Base-by-base conservation (phyloP, 768 basidiomycete species). In the Panellus pusillus region DNA sequence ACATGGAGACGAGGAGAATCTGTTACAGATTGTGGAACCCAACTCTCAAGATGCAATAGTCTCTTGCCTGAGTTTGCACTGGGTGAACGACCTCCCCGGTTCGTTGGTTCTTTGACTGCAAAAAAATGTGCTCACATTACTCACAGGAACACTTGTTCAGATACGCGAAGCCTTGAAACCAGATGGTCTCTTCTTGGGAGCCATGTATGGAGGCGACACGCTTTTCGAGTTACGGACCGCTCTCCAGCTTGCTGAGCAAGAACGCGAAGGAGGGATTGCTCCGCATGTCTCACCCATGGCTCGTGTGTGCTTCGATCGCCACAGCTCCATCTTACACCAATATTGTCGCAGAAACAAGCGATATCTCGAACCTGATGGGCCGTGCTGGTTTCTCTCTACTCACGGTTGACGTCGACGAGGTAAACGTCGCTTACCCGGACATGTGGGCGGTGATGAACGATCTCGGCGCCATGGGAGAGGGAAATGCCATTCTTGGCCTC, bases 1-100 rank as follows among this genome's bases (percentile, higher is more conserved):
- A 53, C 84, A 87, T 57, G 85, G 79, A 40, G 93, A 97, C 56
- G 94, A 98, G 66, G 94, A 98, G 67, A 75, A 79, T 29, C 70
- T 98, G 1, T 76, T 95, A 2, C 72, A 81, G 39, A 68, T 75
- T 17, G 73, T 98, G 11, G 74, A 79, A 5, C 83, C 75, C 2
- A 79, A 88, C 55, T 91, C 92, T 13, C 89, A 95, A 65, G 96
- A 98, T 65, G 93, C 91, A 15, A 82, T 98, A 42, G 85, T 97
- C 20, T 95, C 93, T 12, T 95, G 92, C 66, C 79, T 97, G 4
- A 88, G 86, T 61, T 77, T 98, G 39, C 97, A 99, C 58, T 99
- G 97, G 97, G 83, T 97, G 12, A 98, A 98, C 62, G 97, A 99
- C 72, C 80, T 99, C 6, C 96, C 94, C 56, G 93, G 95, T 91